Conservation (phyloP, 2,329 filamentous ascomycete genomes). For the Stylonectria norvegica region DNA sequence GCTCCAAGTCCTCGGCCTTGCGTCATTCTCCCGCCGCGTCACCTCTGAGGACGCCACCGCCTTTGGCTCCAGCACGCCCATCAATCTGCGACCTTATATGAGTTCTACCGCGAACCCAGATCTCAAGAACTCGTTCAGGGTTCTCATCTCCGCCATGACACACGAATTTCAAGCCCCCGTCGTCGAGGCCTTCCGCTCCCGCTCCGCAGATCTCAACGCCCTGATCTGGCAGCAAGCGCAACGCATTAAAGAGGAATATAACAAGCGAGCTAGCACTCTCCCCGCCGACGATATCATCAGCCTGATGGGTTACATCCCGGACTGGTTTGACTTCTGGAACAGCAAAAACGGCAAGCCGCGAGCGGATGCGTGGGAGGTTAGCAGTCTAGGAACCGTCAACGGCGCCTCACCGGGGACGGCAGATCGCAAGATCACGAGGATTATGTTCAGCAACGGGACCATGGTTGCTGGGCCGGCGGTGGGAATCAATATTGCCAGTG, state of each 20-base stretch:
- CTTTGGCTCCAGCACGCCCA: slow-evolving; percentile 41
- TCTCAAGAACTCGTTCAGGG: slow-evolving; percentile 33
- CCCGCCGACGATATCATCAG: slow-evolving; percentile 43
- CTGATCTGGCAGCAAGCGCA: slow-evolving; percentile 43
- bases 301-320: slow-evolving; percentile 40
- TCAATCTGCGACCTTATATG: slow-evolving; percentile 42
- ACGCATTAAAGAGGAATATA: slow-evolving; percentile 34
- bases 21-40: slow-evolving; percentile 39
- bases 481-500: slow-evolving; percentile 45
- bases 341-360: slow-evolving; percentile 42
- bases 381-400: slow-evolving; percentile 47
- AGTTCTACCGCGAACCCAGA: slow-evolving; percentile 25
- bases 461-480: slow-evolving; percentile 43
- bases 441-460: slow-evolving; percentile 49
- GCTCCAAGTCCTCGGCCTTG: slow-evolving; percentile 43
- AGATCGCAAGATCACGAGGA: slow-evolving; percentile 39
- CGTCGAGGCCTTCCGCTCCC: slow-evolving; percentile 25
- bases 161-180: slow-evolving; percentile 28
- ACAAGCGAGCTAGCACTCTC: slow-evolving; percentile 30
- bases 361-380: slow-evolving; percentile 47
- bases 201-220: slow-evolving; percentile 18
- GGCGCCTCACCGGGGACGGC: slow-evolving; percentile 4
- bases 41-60: slow-evolving; percentile 24
- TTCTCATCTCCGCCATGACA: slow-evolving; percentile 36
- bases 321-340: slow-evolving; percentile 42